Evolutionary conservation across 176 grass and related monocot species (phyloP), one percentile per base, ranked within the genome.

Genomic region (Zizania latifolia): DNA sequence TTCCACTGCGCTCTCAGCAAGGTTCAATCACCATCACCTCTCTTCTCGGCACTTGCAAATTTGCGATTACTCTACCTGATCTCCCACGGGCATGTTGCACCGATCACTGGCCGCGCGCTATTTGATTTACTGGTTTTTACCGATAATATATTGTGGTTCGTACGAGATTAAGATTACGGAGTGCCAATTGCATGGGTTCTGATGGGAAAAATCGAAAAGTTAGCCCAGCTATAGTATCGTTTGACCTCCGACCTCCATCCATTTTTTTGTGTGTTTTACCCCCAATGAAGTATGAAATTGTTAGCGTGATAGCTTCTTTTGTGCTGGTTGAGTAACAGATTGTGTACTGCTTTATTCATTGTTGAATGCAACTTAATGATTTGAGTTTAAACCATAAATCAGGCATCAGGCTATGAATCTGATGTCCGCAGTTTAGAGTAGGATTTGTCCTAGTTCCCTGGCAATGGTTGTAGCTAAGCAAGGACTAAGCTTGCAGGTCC

Each of bases 1-100:
- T 98, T 98, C 65, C 94, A 98, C 84, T 98, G 94, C 86, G 89
- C 89, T n/a, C 91, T 98, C 57, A 94, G 95, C 82, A 69, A 94
- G 89, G 95, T 94, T 1, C 66, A 45, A 36, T 58, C 83, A 43
- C 66, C 15, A 13, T 19, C n/a, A 2, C 35, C 23, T 38, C 21
- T 4, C 43, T 7, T 3, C 11, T 51, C 29, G 46, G 0, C 6
- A n/a, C 38, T 4, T 40, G 38, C 38, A 40, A 40, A 40, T 40
- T 40, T 51, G 8, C 30, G 6, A 37, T 40, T 36, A 23, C 21
- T 8, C 3, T 3, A 78, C 30, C 16, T 3, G 44, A 39, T 54
- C 23, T 33, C 60, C n/a, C 2, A 13, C 44, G 11, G 19, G 1
- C 3, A 4, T 22, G 37, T 32, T 0, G 0, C 44, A 54, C 68